Evolutionary conservation across 106 monocot genomes (phyloP), one percentile per base, ranked within the genome.

Genomic region (Dioscorea dumetorum): DNA sequence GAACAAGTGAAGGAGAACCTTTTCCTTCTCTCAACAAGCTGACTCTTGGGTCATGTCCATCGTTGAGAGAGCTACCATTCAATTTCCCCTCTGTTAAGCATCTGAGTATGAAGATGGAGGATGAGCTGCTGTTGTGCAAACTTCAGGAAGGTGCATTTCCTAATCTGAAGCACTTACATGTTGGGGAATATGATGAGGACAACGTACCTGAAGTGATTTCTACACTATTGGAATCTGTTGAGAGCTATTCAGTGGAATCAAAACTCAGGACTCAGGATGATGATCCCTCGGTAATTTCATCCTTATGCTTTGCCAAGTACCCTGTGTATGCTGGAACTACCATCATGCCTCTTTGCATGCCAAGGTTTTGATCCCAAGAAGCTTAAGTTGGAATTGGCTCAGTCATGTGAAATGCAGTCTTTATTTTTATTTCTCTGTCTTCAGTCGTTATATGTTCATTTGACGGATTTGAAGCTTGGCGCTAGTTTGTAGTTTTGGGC

Each of bases 21-120:
- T 33, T 78, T 12, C 78, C 78, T n/a, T 18, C n/a, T 16, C 67
- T 72, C 5, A 4, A 22, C 32, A 72, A 72, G 32, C 72, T 78
- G n/a, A 50, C 0, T 16, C 34, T 78, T 5, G 3, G 4, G 2
- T 14, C 48, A 14, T 78, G 78, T 66, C 78, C 78, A 33, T 66
- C 61, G 8, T 22, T 78, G 35, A 78, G 32, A 41, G 53, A 58
- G 14, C 50, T 78, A 18, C 78, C 67, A 13, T 67, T 72, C 14
- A 33, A 4, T 61, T 78, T 78, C 15, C 66, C 57, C 32, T 23
- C 61, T 10, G 72, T 78, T 16, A 49, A 2, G 35, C 0, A 0
- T 13, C 50, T 70, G 21, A 15, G 1, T 6, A 60, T 59, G 72
- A 12, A 58, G 32, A 48, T 41, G n/a, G 72, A 61, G 10, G 67